Percentiles rank a stretch among this genome's conserved stretches.
Evolutionary conservation across 805 yeast species (phyloP).

Genomic region (Saturnispora besseyi): DNA sequence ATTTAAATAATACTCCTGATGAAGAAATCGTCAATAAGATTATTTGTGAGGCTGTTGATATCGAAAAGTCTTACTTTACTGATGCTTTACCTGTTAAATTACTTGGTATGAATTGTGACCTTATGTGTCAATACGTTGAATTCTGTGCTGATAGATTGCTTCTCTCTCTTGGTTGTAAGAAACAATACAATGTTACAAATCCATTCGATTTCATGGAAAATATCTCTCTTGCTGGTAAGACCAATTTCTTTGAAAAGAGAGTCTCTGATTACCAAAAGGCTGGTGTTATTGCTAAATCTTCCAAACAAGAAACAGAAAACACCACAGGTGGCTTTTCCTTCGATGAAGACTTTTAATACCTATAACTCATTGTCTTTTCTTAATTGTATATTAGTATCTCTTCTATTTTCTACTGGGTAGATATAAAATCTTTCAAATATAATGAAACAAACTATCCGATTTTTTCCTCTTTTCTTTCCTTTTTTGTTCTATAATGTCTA

Average conservation of each 20-base stretch:
- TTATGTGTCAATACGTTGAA: constrained; percentile 98
- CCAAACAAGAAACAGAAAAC: constrained; percentile 19
- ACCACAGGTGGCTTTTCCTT: constrained; percentile 57
- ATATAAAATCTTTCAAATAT: not conserved
- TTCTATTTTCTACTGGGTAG: not conserved
- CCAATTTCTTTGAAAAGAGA: constrained; percentile 98
- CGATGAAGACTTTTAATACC: constrained; percentile 84
- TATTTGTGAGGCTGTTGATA: constrained; percentile 89
- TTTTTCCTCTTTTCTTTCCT: not conserved
- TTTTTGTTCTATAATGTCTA: not conserved
- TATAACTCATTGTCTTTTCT: not conserved
- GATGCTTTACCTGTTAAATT: constrained; percentile 91
- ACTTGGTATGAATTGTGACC: constrained; percentile 87
- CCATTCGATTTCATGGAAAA: constrained; percentile 99
- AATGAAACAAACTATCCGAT: not conserved
- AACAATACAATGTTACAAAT: constrained; percentile 76
- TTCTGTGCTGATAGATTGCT: constrained; percentile 94
- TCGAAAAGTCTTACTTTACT: constrained; percentile 89
- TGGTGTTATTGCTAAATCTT: constrained; percentile 86
- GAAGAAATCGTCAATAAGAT: constrained; percentile 70
- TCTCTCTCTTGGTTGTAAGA: constrained; percentile 84
- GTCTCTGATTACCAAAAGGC: constrained; percentile 99
- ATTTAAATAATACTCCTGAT: constrained; percentile 82
- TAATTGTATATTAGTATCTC: constrained; percentile 4
- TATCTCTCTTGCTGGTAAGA: constrained; percentile 96